A percentile compares a stretch with the other conserved stretches of the same genome.
Conservation (phyloP, 2,329 filamentous ascomycete species). For the Hymenoscyphus albidus region DNA sequence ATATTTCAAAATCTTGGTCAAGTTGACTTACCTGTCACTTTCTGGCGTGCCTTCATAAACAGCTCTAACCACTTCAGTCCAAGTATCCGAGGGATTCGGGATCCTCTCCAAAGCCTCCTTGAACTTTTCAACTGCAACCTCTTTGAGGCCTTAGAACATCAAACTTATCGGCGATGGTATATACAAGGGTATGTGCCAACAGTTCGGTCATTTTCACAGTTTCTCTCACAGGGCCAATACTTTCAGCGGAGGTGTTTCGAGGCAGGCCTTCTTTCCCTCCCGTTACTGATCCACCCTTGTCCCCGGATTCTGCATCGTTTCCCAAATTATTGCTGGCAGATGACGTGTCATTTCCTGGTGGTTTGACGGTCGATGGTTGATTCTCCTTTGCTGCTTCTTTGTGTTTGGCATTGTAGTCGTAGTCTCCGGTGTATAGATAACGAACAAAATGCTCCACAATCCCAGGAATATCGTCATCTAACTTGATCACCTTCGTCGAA, state of each 20-base stretch:
- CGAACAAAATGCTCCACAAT: background rate
- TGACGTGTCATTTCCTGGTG: too few relatives aligned
- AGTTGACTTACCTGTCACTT: background rate
- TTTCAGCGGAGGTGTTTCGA: too few relatives aligned
- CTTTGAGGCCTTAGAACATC: background rate
- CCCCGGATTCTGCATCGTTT: too few relatives aligned
- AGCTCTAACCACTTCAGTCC: background rate
- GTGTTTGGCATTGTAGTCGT: background rate
- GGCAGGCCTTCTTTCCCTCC: too few relatives aligned
- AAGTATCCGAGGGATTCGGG: background rate
- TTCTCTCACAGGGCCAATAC: too few relatives aligned
- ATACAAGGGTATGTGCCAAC: background rate
- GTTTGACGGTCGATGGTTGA: too few relatives aligned
- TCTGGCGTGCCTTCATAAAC: constrained; percentile 1
- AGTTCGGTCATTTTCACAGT: background rate
- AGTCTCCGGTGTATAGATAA: background rate
- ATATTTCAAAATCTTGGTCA: too few relatives aligned
- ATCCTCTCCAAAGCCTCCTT: background rate
- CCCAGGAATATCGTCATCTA: background rate
- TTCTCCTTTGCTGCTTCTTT: too few relatives aligned
- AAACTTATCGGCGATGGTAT: background rate
- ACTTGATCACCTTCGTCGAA: background rate
- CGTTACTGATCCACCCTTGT: too few relatives aligned
- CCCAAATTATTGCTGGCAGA: too few relatives aligned
- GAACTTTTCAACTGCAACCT: background rate